Evolutionary conservation across 2,329 filamentous ascomycete species (phyloP).

Genomic region (Ceratocystiopsis minuta): DNA sequence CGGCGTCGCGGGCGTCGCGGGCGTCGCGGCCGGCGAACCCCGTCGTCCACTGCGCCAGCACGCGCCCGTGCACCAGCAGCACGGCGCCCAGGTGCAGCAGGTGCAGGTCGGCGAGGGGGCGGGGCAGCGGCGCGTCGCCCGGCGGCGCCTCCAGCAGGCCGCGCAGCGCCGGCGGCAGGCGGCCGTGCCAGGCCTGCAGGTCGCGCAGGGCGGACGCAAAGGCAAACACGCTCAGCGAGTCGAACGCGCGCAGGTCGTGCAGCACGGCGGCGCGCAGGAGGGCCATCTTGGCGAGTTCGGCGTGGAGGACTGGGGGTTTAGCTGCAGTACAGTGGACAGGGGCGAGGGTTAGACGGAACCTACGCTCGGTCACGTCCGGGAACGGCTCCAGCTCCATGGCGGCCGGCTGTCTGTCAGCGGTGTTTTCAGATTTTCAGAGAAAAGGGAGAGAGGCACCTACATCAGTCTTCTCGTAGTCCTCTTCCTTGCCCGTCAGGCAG

Average conservation of each 20-base stretch:
- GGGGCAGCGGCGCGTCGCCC: too few species aligned
- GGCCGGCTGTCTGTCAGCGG: slow-evolving; percentile 8
- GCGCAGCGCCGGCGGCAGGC: slow-evolving; percentile 11
- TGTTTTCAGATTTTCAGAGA: not conserved
- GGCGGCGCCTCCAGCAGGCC: slow-evolving; percentile 5
- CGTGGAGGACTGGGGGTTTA: slow-evolving; percentile 12
- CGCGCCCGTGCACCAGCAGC: slow-evolving; percentile 16
- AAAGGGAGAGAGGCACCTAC: slow-evolving; percentile 4
- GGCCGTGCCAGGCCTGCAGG: slow-evolving; percentile 14
- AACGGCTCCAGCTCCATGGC: slow-evolving; percentile 11
- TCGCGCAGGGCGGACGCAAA: slow-evolving; percentile 14
- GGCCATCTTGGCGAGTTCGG: slow-evolving; percentile 14
- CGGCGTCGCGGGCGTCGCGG: too few species aligned
- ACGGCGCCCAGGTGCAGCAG: slow-evolving; percentile 16
- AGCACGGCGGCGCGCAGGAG: slow-evolving; percentile 15
- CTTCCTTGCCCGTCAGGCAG: slow-evolving; percentile 13
- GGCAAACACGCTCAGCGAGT: slow-evolving; percentile 11
- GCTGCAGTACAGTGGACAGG: too few species aligned
- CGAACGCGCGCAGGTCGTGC: slow-evolving; percentile 13
- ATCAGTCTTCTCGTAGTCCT: slow-evolving; percentile 7
- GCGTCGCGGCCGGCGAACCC: too few species aligned
- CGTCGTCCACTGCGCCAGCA: slow-evolving; percentile 14
- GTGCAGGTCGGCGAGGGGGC: slow-evolving; percentile 8
- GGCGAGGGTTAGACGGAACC: too few species aligned
- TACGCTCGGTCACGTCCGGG: slow-evolving; percentile 11